Evolutionary conservation across 805 yeast genomes (phyloP).

Genomic region (Yamadazyma sp.): DNA sequence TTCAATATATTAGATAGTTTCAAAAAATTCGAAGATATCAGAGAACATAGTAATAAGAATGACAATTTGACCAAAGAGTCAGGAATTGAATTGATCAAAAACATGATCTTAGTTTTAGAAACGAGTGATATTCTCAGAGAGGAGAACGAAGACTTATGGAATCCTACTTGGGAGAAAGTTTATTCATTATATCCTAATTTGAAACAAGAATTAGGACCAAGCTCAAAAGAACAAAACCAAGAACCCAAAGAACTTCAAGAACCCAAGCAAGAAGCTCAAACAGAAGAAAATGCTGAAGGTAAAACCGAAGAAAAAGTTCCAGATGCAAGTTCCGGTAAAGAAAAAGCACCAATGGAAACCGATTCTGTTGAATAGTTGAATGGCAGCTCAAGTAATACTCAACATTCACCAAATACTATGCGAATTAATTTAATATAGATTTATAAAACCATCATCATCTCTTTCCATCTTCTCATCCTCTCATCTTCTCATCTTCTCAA

Average conservation of each 20-base stretch:
- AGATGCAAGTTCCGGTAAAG: background rate
- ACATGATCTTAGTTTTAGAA: slow-evolving; percentile 39
- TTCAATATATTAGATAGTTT: slow-evolving; percentile 32
- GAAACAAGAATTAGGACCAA: slow-evolving; percentile 16
- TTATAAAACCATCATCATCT: background rate
- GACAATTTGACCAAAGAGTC: slow-evolving; percentile 27
- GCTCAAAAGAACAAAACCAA: background rate
- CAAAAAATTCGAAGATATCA: slow-evolving; percentile 22
- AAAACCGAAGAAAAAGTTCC: background rate
- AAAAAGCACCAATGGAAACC: slow-evolving; percentile 3
- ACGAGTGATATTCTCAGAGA: slow-evolving; percentile 21
- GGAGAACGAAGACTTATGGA: slow-evolving; percentile 27
- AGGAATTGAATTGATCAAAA: slow-evolving; percentile 36
- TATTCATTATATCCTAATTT: slow-evolving; percentile 27
- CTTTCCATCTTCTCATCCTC: background rate
- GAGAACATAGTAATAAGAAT: slow-evolving; percentile 13
- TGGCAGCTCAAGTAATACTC: too few relatives aligned
- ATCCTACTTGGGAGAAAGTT: slow-evolving; percentile 30
- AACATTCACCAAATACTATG: too few relatives aligned
- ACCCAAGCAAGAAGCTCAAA: background rate
- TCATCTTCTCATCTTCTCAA: too few relatives aligned
- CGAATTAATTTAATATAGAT: background rate
- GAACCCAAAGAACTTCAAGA: slow-evolving; percentile 1
- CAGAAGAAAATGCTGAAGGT: slow-evolving; percentile 1
- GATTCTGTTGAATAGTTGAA: too few relatives aligned